These are phyloP conservation scores for Ambrosia hybrid DNA, from an alignment of 140 eudicot genomes.

Conservation along the genomic window DNA sequence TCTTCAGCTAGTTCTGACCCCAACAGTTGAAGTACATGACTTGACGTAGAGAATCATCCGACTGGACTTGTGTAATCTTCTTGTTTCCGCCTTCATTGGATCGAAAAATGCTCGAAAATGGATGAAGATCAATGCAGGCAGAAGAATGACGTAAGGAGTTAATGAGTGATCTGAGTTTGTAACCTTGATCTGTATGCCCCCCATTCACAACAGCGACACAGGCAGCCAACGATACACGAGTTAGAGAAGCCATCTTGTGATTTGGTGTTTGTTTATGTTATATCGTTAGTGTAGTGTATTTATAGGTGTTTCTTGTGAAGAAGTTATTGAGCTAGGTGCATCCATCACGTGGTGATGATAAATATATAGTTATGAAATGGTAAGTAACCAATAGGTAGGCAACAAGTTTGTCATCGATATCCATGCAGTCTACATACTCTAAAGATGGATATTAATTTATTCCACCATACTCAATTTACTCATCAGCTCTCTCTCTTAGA, in stretches of 20 bases:
- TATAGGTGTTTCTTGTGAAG: not conserved
- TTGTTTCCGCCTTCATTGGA: conserved; percentile 28
- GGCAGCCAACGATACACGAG: conserved; percentile 51
- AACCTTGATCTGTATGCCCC: conserved; percentile 52
- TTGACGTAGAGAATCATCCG: conserved; percentile 57
- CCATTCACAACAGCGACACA: conserved; percentile 42
- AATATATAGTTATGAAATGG: conserved; percentile 11
- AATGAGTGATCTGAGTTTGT: conserved; percentile 42
- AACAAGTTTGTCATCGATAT: not conserved
- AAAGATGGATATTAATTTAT: no score
- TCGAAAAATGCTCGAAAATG: conserved; percentile 34
- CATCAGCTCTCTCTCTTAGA: no score
- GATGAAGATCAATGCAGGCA: conserved; percentile 39
- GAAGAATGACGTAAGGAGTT: conserved; percentile 36
- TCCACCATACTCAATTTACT: no score
- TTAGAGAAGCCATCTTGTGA: conserved; percentile 29
- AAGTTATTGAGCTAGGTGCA: no score
- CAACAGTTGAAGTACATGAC: conserved; percentile 53
- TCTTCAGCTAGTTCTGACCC: conserved; percentile 38
- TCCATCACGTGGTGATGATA: no score
- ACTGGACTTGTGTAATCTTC: conserved; percentile 9
- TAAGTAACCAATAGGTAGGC: conserved; percentile 11
- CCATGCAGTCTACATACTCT: not conserved
- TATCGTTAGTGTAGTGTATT: not conserved
- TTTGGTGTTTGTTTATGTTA: not conserved